Base-by-base conservation (phyloP, 306 rosid species). In the Cicer chorassanicum region DNA sequence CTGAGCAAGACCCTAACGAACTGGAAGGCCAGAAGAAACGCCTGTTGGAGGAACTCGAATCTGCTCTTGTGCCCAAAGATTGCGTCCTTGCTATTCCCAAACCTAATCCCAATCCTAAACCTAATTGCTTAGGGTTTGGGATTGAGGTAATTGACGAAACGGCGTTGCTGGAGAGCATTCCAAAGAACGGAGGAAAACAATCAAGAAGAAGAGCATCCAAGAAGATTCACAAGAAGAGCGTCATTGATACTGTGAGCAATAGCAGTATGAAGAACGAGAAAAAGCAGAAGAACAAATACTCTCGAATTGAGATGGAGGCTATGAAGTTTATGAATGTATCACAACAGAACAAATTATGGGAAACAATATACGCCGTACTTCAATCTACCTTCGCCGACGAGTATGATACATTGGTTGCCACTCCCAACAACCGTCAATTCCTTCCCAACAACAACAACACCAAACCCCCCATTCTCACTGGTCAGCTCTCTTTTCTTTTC, bases 111-210 rank as follows among this genome's bases (percentile, higher is more conserved):
- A 36, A 48, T 72, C 76, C 74, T 2, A 15, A 45, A 18, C 48
- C 70, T 18, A 54, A 54, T 8, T 61, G 19, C 72, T 51, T 80
- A 16, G 80, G 59, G 7, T 42, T 76, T 4, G 87, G 82, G 79
- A 72, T 91, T 65, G 83, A 91, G 79, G 91, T 93, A 1, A 82
- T 93, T 40, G 98, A 93, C 68, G 96, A 93, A 40, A 93, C 97
- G 4, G 98, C 98, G 13, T 56, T 93, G 82, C 84, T 93, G 4
- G 90, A 85, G 6, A 39, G 83, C 29, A 19, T 82, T 48, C 60
- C 72, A 71, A 78, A 61, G 74, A 84, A 63, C 60, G 6, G 8
- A 3, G 79, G 84, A 18, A 59, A 83, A 78, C 46, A 15, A 0
- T 41, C 75, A 46, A 77, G 75, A 77, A 77, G 9, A 29, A 59